Base-by-base conservation (phyloP, 345 rosid genomes). In the Murraya paniculata region DNA sequence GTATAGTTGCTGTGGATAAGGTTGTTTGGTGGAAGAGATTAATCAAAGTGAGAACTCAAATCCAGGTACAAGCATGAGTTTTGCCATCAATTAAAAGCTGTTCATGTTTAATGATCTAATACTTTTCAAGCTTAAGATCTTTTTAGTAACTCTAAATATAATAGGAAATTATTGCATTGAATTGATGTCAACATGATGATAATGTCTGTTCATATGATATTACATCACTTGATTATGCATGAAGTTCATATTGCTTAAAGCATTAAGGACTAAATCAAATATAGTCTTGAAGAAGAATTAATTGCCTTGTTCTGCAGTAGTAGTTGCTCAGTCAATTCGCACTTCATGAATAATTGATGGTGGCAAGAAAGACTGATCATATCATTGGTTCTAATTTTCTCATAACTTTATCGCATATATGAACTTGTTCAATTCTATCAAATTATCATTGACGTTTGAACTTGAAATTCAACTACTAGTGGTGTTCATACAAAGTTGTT, bases 361-460 rank as follows among this genome's bases (percentile, higher is more conserved):
- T 9, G 36, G 28, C 27, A 30, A 55, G 48, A 21, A 39, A 67
- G 30, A 14, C 27, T 22, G 9, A 14, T 11, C 9, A 24, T 5
- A 24, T 11, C 25, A 45, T 45, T 45, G 50, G 66, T n/a, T 58
- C 57, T 61, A 61, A 61, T 41, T 45, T 45, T 14, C 22, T 67
- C 7, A 24, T 39, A 68, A 24, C 21, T 68, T 68, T 45, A 41
- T 13, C 22, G 21, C 21, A 45, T 69, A 41, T 10, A 41, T 69
- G 24, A 45, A 45, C 74, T 68, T 68, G 72, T 61, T 39, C 36
- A 60, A 3, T 39, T 7, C 50, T 11, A 45, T 45, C 18, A 45
- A 28, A 60, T 18, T 36, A 60, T 72, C 53, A 72, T 72, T 57
- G 65, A 36, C 58, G 28, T 48, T 35, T 57, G 75, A 45, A 72